Evolutionary conservation across 2,329 filamentous ascomycete species (phyloP), one percentile per base, ranked within the genome.

Genomic region (Penicillium sp.): DNA sequence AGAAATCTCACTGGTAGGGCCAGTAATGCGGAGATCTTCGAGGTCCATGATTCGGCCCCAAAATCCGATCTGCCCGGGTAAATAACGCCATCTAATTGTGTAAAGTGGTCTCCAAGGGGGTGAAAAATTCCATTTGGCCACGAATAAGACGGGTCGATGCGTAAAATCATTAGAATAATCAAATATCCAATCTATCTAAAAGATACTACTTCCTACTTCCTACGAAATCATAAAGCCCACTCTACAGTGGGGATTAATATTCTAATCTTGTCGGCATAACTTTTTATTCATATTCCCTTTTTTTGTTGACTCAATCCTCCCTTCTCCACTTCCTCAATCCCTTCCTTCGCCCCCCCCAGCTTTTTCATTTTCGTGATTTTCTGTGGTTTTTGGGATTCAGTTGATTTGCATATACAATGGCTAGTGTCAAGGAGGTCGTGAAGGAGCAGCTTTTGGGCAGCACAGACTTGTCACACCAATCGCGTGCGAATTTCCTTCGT

Each of bases 361-460:
- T 46, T 34, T 43, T 18, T 32, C 34, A 36, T 5, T 52, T 54
- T 40, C 58, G 56, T 58, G 52, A 29, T 38, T 45, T 55, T 59
- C 48, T 11, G 41, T 41, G 26, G 42, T 35, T 19, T 43, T 19
- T 19, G 9, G 16, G n/a, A 36, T 19, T 40, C 30, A 27, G 47
- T 57, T 16, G 38, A 44, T 26, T 57, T 51, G 59, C 58, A 61
- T 46, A 55, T 61, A 61, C 78, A 61, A 79, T 79, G 77, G 64
- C 76, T 43, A 72, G 70, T 46, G 81, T 88, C 62, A 87, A 83
- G 74, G 86, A 87, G 73, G 81, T 82, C 58, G 85, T 95, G 72
- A 95, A 91, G 78, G 90, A 92, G 78, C 84, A 83, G 65, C 81
- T 96, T 65, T 76, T 94, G 57, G 91, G 90, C 62, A 76, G 74